These are phyloP conservation scores for Pestalotiopsis sp. DNA, from an alignment of 2,329 filamentous ascomycete species.

Conservation along the genomic window DNA sequence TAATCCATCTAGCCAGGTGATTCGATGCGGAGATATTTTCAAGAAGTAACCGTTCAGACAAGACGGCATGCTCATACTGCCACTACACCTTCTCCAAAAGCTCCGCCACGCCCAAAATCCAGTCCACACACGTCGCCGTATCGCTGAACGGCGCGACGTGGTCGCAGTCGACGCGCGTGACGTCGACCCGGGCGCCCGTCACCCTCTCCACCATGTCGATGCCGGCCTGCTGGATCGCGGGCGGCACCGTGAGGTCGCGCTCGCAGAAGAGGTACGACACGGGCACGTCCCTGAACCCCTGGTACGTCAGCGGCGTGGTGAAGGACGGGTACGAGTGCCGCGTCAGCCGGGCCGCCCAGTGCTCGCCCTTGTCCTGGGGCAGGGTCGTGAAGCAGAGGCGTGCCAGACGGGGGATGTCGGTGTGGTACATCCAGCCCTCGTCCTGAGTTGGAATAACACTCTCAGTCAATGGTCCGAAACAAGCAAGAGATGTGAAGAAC, in stretches of 20 bases:
- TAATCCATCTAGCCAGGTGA: too few relatives aligned
- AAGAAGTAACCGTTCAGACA: too few relatives aligned
- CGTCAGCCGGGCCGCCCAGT: conserved; percentile 10
- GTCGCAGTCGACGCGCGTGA: conserved; percentile 36
- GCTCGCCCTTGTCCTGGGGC: conserved; percentile 23
- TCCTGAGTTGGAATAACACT: conserved; percentile 17
- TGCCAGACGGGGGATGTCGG: conserved; percentile 17
- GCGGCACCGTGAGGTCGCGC: conserved; percentile 34
- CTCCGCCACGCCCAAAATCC: conserved; percentile 16
- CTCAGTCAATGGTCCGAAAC: not conserved
- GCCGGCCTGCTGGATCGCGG: conserved; percentile 32
- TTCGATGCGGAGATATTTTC: too few relatives aligned
- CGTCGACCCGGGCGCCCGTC: conserved; percentile 34
- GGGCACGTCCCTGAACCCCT: conserved; percentile 41
- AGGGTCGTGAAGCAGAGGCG: conserved; percentile 27
- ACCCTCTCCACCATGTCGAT: conserved; percentile 30
- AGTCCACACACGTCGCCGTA: conserved; percentile 28
- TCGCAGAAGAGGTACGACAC: conserved; percentile 42
- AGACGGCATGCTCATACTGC: not conserved
- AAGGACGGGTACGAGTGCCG: conserved; percentile 38
- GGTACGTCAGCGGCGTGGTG: conserved; percentile 34
- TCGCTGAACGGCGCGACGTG: conserved; percentile 34
- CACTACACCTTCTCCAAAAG: not conserved
- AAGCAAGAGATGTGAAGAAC: not conserved
- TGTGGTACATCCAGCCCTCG: conserved; percentile 28